Base-by-base conservation (phyloP, 805 yeast species). In the Candida argentea region DNA sequence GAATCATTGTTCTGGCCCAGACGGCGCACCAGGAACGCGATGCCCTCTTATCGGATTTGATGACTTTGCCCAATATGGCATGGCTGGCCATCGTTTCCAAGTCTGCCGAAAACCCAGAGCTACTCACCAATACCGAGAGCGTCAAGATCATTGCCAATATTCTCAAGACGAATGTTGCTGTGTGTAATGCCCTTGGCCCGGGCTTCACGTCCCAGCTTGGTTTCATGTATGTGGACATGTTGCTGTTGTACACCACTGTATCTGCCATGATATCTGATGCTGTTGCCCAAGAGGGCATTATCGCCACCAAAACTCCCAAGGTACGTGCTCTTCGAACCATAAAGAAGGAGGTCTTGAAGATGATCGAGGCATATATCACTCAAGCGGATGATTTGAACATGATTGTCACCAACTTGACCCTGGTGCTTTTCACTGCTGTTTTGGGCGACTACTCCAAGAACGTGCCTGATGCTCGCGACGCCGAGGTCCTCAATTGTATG, bases 401-500 rank as follows among this genome's bases (percentile, higher is more conserved):
- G 42, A 77, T 89, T 29, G 95, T 83, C 14, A 67, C 76, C 27
- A 85, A 80, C 38, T 67, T 91, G 39, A 76, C 86, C 4, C 83
- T 82, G 37, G 93, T 94, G 17, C 61, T 91, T 46, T 72, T 91
- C 37, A 68, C 68, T 25, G 84, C 96, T 0, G 87, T 85, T 10
- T 68, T 91, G 38, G 93, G 81, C 36, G 99, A 91, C 53, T 91
- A 91, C 59, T 74, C 73, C 45, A 61, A 74, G 11, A 83, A 83
- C 47, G 94, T 86, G 19, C 94, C 97, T 4, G 94, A 86, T 60
- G 95, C 96, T 6, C 77, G 97, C 50, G 98, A 91, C 59, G 95
- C 95, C 5, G 98, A 91, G 58, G 98, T 91, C 4, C 68, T 91
- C 53, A 84, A 82, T 56, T 87, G 97, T 68, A 78, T 91, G 74